Percentiles rank a stretch among this genome's conserved stretches.
Evolutionary conservation across 176 grass and related monocot species (phyloP).

Genomic region (Cenchrus americanus): DNA sequence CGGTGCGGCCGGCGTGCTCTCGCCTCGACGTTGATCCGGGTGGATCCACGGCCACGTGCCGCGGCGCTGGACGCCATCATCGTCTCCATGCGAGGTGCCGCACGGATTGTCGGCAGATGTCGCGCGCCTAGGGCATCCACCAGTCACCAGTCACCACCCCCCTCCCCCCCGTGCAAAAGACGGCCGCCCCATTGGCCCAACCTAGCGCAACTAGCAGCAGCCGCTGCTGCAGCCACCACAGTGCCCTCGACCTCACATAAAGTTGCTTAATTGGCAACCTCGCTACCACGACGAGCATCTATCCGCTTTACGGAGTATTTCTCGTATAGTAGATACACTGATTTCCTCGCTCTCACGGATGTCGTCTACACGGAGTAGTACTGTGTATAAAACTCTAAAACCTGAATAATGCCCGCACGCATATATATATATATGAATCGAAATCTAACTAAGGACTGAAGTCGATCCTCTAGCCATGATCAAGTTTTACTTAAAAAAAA

Average conservation of each 20-base stretch:
- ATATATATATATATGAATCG: too few relatives aligned
- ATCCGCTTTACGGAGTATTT: neutral
- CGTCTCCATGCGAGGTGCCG: slow-evolving; percentile 58
- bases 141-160: too few relatives aligned
- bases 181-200: slow-evolving; percentile 17
- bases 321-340: neutral
- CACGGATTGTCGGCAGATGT: slow-evolving; percentile 77
- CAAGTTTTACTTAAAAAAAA: too few relatives aligned
- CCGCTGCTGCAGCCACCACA: neutral
- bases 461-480: too few relatives aligned
- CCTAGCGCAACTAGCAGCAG: slow-evolving; percentile 8
- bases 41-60: slow-evolving; percentile 68
- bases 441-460: too few relatives aligned
- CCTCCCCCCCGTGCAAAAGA: slow-evolving; percentile 42
- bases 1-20: neutral
- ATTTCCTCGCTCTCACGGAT: neutral
- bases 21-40: slow-evolving; percentile 52
- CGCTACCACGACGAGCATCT: neutral
- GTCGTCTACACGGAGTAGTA: too few relatives aligned
- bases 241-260: neutral
- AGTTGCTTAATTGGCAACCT: neutral
- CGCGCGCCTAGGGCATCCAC: slow-evolving; percentile 47
- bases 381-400: too few relatives aligned
- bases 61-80: slow-evolving; percentile 56
- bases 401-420: too few relatives aligned